Percentiles rank a stretch among this genome's conserved stretches.
phyloP scores from a whole-genome alignment of 768 basidiomycete species.

The Tylopilus sp. region DNA sequence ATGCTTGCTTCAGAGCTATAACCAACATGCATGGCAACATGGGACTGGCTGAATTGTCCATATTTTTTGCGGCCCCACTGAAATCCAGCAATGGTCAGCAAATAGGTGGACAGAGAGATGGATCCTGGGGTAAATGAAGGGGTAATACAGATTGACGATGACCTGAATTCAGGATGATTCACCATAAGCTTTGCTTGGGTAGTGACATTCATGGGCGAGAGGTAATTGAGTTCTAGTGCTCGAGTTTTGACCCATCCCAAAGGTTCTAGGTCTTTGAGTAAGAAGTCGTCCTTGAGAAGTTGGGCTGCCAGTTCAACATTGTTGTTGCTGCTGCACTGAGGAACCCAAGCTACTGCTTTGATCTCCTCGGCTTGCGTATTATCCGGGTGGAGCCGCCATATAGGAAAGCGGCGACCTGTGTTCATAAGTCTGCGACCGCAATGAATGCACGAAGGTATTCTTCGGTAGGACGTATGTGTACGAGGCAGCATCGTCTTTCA shows the following conservation, averaged over 20 bases:
- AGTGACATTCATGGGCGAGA: slow-evolving; percentile 90
- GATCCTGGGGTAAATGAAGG: slow-evolving; percentile 98
- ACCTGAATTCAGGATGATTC: slow-evolving; percentile 92
- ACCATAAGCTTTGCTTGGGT: slow-evolving; percentile 97
- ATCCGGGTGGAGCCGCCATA: slow-evolving; percentile 93
- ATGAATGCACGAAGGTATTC: slow-evolving; percentile 92
- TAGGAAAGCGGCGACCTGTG: slow-evolving; percentile 91
- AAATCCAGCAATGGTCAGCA: slow-evolving; percentile 86
- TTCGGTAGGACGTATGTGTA: slow-evolving; percentile 97
- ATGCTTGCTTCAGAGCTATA: too few species aligned
- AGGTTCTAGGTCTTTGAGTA: slow-evolving; percentile 93
- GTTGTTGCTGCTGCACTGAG: slow-evolving; percentile 92
- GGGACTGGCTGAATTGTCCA: slow-evolving; percentile 83
- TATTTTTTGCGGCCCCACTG: slow-evolving; percentile 98
- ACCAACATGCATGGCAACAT: too few species aligned
- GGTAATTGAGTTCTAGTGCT: slow-evolving; percentile 84
- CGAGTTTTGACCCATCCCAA: slow-evolving; percentile 98
- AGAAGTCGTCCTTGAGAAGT: slow-evolving; percentile 90
- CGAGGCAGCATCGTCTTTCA: slow-evolving; percentile 94
- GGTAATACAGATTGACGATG: slow-evolving; percentile 89
- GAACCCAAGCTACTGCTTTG: slow-evolving; percentile 95
- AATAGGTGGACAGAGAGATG: slow-evolving; percentile 91
- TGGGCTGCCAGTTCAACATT: slow-evolving; percentile 86
- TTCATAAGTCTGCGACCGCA: slow-evolving; percentile 87
- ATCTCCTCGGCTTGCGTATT: slow-evolving; percentile 99